phyloP scores from a whole-genome alignment of 345 rosid species.

The Odontarrhena argentea region DNA sequence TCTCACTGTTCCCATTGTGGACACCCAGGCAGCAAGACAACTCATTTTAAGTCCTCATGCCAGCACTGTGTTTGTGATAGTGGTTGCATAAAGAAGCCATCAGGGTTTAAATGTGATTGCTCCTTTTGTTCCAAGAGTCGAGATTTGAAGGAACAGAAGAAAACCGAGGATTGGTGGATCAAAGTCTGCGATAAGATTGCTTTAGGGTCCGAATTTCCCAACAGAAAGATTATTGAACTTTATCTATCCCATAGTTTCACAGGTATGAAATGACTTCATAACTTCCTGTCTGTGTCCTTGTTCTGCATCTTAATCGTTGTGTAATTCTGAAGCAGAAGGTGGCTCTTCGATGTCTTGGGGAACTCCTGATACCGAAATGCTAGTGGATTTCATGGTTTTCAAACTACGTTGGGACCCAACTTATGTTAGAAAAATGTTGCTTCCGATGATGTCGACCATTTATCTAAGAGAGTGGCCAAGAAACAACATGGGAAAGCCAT shows the following conservation, averaged over 20 bases:
- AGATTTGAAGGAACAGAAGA: constrained; percentile 61
- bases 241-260: constrained; percentile 58
- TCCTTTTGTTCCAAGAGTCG: constrained; percentile 54
- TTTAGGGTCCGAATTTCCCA: constrained; percentile 61
- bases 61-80: constrained; percentile 51
- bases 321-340: constrained; percentile 43
- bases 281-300: constrained; percentile 8
- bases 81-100: constrained; percentile 64
- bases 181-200: constrained; percentile 76
- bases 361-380: constrained; percentile 70
- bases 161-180: constrained; percentile 61
- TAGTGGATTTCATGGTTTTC: constrained; percentile 76
- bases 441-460: constrained; percentile 81
- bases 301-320: constrained; percentile 28
- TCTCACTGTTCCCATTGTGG: constrained; percentile 92
- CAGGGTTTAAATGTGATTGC: constrained; percentile 73
- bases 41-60: constrained; percentile 67
- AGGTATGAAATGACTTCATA: constrained; percentile 34
- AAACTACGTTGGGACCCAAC: constrained; percentile 77
- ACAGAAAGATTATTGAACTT: constrained; percentile 62
- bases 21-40: constrained; percentile 77
- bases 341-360: constrained; percentile 60
- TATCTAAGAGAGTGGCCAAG: constrained; percentile 68
- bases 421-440: constrained; percentile 69
- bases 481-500: constrained; percentile 39